These are phyloP conservation scores for Ophiostoma perfectum DNA, from an alignment of 2,329 filamentous ascomycete species.

Conservation along the genomic window DNA sequence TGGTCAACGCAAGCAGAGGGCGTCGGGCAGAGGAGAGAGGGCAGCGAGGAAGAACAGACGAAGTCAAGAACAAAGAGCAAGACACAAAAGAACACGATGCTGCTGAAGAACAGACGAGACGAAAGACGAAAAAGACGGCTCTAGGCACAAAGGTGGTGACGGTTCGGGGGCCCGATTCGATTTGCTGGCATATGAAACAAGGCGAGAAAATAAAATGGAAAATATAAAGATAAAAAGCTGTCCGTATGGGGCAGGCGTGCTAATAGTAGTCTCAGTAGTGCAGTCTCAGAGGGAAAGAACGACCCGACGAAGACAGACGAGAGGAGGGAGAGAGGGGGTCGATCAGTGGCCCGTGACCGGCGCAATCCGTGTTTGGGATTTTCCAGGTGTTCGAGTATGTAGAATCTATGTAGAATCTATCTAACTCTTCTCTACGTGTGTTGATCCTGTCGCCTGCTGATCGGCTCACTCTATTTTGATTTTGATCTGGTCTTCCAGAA, in stretches of 20 bases:
- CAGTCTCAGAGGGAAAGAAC: neutral
- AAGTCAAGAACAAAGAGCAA: slow-evolving; percentile 12
- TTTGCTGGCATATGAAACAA: slow-evolving; percentile 37
- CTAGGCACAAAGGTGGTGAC: slow-evolving; percentile 17
- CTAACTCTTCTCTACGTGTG: neutral
- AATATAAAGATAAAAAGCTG: slow-evolving; percentile 8
- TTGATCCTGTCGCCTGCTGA: neutral
- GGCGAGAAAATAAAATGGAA: slow-evolving; percentile 26
- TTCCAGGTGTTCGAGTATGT: slow-evolving; percentile 16
- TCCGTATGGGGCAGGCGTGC: slow-evolving; percentile 2
- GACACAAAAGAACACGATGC: slow-evolving; percentile 11
- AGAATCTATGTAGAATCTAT: too few species aligned
- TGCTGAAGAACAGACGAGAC: neutral
- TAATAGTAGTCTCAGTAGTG: neutral
- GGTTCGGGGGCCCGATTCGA: slow-evolving; percentile 19
- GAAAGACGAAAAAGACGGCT: slow-evolving; percentile 6
- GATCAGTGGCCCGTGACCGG: slow-evolving; percentile 35
- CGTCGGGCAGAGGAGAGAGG: slow-evolving; percentile 13
- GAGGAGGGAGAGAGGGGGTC: slow-evolving; percentile 30
- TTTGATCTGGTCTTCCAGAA: slow-evolving; percentile 15
- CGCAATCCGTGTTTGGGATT: slow-evolving; percentile 34
- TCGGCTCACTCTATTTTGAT: neutral
- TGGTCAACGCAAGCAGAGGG: slow-evolving; percentile 9
- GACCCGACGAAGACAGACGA: neutral
- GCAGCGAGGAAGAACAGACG: slow-evolving; percentile 19